Conservation (phyloP, 306 rosid species). For the Cucumis melo region DNA sequence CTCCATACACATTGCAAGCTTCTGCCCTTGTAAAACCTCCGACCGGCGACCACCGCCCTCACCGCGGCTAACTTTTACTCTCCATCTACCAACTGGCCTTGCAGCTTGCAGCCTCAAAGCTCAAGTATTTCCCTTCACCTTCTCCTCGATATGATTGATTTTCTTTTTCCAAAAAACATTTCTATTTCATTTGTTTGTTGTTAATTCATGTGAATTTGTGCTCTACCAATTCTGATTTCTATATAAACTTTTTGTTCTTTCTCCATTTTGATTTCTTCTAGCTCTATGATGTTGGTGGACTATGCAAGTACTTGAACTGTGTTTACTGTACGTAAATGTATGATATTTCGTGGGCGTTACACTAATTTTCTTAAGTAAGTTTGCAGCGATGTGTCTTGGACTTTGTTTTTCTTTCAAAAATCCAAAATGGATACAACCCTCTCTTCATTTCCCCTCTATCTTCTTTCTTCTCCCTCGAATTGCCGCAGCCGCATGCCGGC, state of each 20-base stretch:
- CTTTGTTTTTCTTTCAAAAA: too few relatives aligned
- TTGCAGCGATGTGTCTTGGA: too few relatives aligned
- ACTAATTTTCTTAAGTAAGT: background rate
- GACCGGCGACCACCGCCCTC: background rate
- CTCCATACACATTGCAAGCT: background rate
- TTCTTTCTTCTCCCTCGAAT: too few relatives aligned
- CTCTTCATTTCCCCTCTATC: too few relatives aligned
- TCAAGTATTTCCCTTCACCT: background rate
- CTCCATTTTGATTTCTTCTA: background rate
- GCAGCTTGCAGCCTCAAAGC: background rate
- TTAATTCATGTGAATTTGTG: background rate
- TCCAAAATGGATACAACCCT: too few relatives aligned
- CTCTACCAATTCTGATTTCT: background rate
- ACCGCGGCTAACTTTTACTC: background rate
- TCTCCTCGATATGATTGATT: background rate
- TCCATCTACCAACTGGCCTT: background rate
- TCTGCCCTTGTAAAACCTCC: background rate
- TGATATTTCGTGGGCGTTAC: background rate
- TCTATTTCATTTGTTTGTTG: background rate
- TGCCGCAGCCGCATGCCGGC: background rate
- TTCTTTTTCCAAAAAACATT: background rate
- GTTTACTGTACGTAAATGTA: background rate
- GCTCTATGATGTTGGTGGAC: background rate
- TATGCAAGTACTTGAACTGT: background rate
- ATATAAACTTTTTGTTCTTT: background rate